phyloP scores from a whole-genome alignment of 176 grass and related monocot species.

The Aegilops speltoides region DNA sequence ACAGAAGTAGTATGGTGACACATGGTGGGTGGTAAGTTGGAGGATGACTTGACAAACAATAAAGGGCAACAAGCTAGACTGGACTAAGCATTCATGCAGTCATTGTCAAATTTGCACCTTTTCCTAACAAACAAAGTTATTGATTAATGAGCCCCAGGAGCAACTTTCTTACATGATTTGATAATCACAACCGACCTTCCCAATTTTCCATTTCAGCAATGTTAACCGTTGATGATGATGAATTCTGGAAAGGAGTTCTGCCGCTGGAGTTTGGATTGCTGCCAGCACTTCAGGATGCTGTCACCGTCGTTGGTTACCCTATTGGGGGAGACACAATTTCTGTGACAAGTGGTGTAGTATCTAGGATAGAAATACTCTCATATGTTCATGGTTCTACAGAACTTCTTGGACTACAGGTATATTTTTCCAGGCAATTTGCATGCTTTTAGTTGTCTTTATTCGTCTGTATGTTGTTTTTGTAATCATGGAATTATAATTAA shows the following conservation, averaged over 20 bases:
- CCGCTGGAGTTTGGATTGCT: slow-evolving; percentile 78
- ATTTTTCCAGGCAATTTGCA: slow-evolving; percentile 14
- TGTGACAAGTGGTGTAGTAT: slow-evolving; percentile 95
- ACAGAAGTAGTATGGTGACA: neutral
- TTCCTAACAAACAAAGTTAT: neutral
- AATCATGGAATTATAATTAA: neutral
- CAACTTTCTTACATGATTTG: slow-evolving; percentile 18
- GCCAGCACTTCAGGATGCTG: slow-evolving; percentile 94
- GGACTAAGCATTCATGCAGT: neutral
- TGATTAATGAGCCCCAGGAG: neutral
- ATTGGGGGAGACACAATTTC: slow-evolving; percentile 99
- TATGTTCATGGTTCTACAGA: slow-evolving; percentile 99
- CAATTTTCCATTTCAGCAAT: slow-evolving; percentile 57
- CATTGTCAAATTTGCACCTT: neutral
- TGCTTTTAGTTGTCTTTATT: neutral
- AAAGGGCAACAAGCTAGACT: neutral
- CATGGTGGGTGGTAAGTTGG: neutral
- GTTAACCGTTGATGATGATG: slow-evolving; percentile 89
- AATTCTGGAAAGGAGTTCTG: slow-evolving; percentile 89
- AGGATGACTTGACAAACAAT: neutral
- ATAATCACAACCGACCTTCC: slow-evolving; percentile 7
- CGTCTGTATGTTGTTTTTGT: neutral
- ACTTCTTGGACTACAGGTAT: slow-evolving; percentile 92
- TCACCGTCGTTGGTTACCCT: slow-evolving; percentile 94
- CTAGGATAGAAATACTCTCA: slow-evolving; percentile 95